Base-by-base conservation (phyloP, 2,329 filamentous ascomycete genomes). In the Trichocomaceae sp. region DNA sequence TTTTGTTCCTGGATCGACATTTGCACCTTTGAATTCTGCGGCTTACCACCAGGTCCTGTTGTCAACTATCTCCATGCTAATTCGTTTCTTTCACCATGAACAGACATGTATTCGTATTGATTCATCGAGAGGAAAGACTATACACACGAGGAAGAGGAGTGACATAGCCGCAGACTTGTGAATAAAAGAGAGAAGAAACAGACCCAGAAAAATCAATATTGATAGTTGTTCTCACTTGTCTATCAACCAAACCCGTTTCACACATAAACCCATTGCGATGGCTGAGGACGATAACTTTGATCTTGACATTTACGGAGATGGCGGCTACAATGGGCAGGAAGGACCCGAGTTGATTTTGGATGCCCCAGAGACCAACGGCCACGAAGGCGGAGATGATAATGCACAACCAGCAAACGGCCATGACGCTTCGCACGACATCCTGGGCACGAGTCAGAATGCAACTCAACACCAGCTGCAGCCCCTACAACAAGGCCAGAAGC, bases 271-370 rank as follows among this genome's bases (percentile, higher is more conserved):
- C 46, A 63, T 58, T 67, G 62, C 64, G 56, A 77, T 77, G 75
- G 73, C 75, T 55, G 70, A 80, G 65, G 83, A 85, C 71, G 83
- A 85, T 70, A 84, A 83, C 66, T 85, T 85, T 76, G 83, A 86
- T 63, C 84, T 86, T 75, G 83, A 86, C 69, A 84, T 86, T 72
- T 85, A 85, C 66, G 83, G 83, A 60, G 82, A 85, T 64, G 81
- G 83, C 56, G 67, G 71, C 53, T 75, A 74, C 57, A 75, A 72
- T 60, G 66, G 65, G 50, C 64, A 69, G 31, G 72, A 74, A 26
- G 69, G 72, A 45, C 59, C 68, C 15, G 70, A 72, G n/a, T 60
- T 73, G 53, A 69, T 71, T 23, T 61, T 74, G 60, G 67, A 72
- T 55, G 64, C 64, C 9, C 62, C 72, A 46, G 71, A 73, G 37